phyloP scores from a whole-genome alignment of 345 rosid species.

The Eucalyptus erythrocorys region DNA sequence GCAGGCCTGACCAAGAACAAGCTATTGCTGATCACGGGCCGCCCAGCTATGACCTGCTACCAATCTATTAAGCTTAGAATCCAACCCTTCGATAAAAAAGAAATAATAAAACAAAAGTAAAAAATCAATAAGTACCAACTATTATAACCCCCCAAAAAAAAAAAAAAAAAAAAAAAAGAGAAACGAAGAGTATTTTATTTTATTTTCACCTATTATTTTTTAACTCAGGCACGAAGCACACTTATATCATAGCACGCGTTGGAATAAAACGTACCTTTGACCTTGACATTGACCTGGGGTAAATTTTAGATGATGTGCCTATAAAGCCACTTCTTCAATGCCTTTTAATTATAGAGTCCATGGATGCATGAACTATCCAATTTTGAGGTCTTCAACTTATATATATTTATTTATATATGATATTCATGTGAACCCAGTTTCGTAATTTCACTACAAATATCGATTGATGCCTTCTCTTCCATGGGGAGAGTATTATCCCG shows the following conservation, averaged over 20 bases:
- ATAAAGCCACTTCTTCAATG: fast-evolving
- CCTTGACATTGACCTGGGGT: neutral
- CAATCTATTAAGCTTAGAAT: neutral
- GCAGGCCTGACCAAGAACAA: neutral
- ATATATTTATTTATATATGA: no score
- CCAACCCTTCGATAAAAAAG: neutral
- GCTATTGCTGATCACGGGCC: neutral
- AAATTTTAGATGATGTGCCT: neutral
- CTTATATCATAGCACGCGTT: neutral
- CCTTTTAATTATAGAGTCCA: neutral
- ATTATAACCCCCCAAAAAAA: neutral
- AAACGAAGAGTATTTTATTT: neutral
- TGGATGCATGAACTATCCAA: neutral
- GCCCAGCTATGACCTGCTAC: neutral
- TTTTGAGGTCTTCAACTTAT: neutral
- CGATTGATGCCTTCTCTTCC: neutral
- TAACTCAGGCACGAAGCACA: neutral
- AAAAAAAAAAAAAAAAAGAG: neutral
- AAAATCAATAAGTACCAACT: neutral
- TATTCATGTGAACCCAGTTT: neutral
- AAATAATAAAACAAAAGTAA: neutral
- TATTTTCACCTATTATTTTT: no score
- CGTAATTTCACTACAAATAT: neutral
- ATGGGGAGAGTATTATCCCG: neutral
- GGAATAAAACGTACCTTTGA: neutral